phyloP scores from a whole-genome alignment of 2,329 filamentous ascomycete genomes.

The Xylariaceae sp. region DNA sequence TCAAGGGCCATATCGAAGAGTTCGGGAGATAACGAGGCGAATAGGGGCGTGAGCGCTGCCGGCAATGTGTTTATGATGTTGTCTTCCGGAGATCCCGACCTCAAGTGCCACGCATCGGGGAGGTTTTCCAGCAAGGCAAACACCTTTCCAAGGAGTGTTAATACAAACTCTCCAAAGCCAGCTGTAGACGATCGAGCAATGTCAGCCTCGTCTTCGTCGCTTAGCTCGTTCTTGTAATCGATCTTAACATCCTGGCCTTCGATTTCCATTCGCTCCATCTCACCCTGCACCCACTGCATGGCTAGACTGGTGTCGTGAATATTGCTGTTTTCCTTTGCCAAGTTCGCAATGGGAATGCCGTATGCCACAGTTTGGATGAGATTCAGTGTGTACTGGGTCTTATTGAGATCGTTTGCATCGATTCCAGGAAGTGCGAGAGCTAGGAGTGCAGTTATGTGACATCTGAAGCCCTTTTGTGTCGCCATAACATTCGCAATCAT shows the following conservation, averaged over 20 bases:
- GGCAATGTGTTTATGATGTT: conserved; percentile 95
- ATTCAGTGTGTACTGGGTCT: conserved; percentile 88
- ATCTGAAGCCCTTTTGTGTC: conserved; percentile 90
- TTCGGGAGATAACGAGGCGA: conserved; percentile 85
- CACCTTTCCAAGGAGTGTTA: conserved; percentile 85
- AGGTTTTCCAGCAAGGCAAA: conserved; percentile 95
- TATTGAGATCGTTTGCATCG: conserved; percentile 94
- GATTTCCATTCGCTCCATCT: conserved; percentile 89
- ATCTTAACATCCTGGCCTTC: conserved; percentile 81
- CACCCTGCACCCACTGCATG: conserved; percentile 86
- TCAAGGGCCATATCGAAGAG: conserved; percentile 88
- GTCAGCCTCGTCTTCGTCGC: conserved; percentile 77
- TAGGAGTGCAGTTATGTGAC: conserved; percentile 90
- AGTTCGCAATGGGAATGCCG: conserved; percentile 84
- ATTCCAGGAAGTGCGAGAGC: conserved; percentile 90
- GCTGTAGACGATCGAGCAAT: conserved; percentile 92
- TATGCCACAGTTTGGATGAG: conserved; percentile 96
- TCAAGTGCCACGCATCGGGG: conserved; percentile 80
- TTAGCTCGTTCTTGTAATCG: conserved; percentile 76
- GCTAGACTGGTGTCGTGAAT: conserved; percentile 72
- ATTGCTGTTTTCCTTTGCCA: conserved; percentile 63
- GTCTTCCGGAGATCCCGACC: conserved; percentile 89
- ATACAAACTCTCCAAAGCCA: conserved; percentile 86
- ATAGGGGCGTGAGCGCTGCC: conserved; percentile 81
- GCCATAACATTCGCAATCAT: conserved; percentile 89